A percentile compares a stretch with the other conserved stretches of the same genome.
These are phyloP conservation scores for Tricholoma matsutake DNA, from an alignment of 768 basidiomycete genomes.

Conservation along the genomic window DNA sequence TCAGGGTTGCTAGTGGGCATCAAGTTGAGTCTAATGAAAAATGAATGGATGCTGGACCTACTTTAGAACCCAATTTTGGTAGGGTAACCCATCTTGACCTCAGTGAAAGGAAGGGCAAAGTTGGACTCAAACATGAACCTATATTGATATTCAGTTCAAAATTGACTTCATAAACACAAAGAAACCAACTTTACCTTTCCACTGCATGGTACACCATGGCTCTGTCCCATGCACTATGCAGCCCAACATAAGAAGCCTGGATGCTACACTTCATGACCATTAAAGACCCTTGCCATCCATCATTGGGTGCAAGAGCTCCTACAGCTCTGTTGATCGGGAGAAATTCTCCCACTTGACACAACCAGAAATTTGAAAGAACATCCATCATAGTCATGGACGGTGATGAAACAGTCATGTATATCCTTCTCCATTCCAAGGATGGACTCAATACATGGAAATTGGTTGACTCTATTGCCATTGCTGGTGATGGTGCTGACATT, in stretches of 20 bases:
- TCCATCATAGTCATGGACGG: neutral
- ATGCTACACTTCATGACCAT: neutral
- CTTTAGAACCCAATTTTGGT: neutral
- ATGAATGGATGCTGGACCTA: neutral
- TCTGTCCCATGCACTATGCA: neutral
- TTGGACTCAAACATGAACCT: neutral
- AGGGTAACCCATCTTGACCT: neutral
- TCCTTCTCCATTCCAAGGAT: neutral
- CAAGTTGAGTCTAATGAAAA: neutral
- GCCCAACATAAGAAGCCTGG: neutral
- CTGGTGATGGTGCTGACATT: neutral
- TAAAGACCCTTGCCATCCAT: neutral
- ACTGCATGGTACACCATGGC: neutral
- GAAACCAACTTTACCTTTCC: neutral
- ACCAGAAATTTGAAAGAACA: neutral
- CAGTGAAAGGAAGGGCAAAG: neutral
- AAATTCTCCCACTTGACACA: neutral
- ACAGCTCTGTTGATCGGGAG: neutral
- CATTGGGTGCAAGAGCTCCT: neutral
- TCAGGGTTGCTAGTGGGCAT: neutral
- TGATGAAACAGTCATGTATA: neutral
- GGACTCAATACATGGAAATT: neutral
- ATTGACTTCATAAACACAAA: neutral
- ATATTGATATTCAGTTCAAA: neutral
- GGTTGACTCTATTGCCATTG: neutral